Evolutionary conservation across 768 basidiomycete species (phyloP).

Genomic region (Boletus eberwhitei): DNA sequence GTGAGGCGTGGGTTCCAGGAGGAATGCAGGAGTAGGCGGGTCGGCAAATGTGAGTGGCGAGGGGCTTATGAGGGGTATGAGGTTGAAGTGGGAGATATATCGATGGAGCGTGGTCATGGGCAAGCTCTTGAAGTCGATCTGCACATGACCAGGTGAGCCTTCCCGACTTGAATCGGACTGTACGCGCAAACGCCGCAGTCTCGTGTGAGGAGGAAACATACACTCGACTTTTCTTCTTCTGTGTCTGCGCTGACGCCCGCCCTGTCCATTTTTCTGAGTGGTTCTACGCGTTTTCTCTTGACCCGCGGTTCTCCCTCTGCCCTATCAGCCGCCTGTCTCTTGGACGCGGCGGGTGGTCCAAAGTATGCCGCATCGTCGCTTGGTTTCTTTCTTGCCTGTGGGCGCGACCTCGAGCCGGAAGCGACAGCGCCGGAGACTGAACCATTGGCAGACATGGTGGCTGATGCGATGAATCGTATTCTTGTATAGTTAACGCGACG

Average conservation of each 20-base stretch:
- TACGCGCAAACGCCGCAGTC: neutral
- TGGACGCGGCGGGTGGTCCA: constrained; percentile 55
- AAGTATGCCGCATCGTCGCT: constrained; percentile 73
- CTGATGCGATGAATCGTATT: neutral
- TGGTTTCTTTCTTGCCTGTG: constrained; percentile 58
- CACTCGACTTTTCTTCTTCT: constrained; percentile 32
- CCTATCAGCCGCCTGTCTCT: constrained; percentile 65
- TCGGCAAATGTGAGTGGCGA: constrained; percentile 63
- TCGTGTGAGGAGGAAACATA: constrained; percentile 10
- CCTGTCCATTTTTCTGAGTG: constrained; percentile 38
- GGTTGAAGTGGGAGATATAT: constrained; percentile 71
- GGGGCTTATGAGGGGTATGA: constrained; percentile 67
- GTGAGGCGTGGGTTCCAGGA: constrained; percentile 49
- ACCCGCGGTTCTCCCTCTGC: constrained; percentile 70
- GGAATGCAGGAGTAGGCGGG: constrained; percentile 64
- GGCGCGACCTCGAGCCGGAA: constrained; percentile 56
- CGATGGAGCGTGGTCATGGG: constrained; percentile 62
- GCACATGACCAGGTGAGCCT: constrained; percentile 15
- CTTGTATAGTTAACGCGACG: neutral
- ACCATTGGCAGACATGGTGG: constrained; percentile 27
- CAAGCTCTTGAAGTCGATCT: constrained; percentile 78
- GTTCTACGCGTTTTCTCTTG: constrained; percentile 70
- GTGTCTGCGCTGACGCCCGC: constrained; percentile 32
- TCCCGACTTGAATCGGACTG: neutral
- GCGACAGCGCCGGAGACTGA: constrained; percentile 23